Base-by-base conservation (phyloP, 208 protist genomes). In the Wallacemonas sp. region DNA sequence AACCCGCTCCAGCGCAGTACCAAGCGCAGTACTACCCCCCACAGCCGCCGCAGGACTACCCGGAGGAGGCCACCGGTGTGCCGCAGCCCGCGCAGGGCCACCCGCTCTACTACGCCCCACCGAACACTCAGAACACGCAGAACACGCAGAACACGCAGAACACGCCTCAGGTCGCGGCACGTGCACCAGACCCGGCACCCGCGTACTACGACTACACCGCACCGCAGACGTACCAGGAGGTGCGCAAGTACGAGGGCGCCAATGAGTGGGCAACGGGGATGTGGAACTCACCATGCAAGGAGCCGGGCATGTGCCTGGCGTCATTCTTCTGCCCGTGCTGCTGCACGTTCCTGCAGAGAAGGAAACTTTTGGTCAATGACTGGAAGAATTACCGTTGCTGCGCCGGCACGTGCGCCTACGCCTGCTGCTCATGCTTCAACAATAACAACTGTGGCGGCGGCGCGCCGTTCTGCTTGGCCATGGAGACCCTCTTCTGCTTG, bases 311-410 rank as follows among this genome's bases (percentile, higher is more conserved):
- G 52, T 86, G 62, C 59, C 45, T 78, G 8, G 70, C 28, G 26
- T 67, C 76, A 16, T 87, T 66, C 57, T 76, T 82, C 26, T 84
- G 82, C 45, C 82, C 79, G 38, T 89, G 74, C 42, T 91, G 82
- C 65, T 77, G 74, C 44, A 72, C 73, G 5, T 78, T 76, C 33
- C 65, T 78, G 49, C 87, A 93, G 49, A 72, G 87, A 14, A 72
- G 77, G 42, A 79, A 79, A 14, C 71, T 91, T 10, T 57, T 90
- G 41, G 18, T 74, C 10, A 63, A 74, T 22, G 73, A 91, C 36
- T 84, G 70, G 74, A 63, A 31, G 23, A 49, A 78, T 32, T 91
- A 91, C 57, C 61, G 72, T 20, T 89, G 88, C 70, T 94, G 84
- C 57, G 79, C 69, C 36, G 85, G 82, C 20, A 57, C 84, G 22